Percentiles rank a stretch among this genome's conserved stretches.
These are phyloP conservation scores for Aspergillus fumigatiaffinis DNA, from an alignment of 2,329 filamentous ascomycete species.

Conservation along the genomic window DNA sequence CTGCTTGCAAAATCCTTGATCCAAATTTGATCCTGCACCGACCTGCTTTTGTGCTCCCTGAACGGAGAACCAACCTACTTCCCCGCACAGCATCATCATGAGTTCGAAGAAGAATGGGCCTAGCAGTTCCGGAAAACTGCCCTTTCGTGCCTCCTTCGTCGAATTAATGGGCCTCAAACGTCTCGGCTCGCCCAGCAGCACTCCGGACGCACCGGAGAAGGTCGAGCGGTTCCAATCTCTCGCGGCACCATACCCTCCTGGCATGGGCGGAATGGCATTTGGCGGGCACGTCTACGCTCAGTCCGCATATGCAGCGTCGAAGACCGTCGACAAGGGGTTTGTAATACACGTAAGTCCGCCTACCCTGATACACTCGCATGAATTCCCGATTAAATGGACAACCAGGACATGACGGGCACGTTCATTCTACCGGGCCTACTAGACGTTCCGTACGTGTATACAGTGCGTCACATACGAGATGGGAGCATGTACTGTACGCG, in stretches of 20 bases:
- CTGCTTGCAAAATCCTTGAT: background rate
- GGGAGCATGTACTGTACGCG: conserved; percentile 52
- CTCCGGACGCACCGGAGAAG: conserved; percentile 20
- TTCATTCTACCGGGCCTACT: conserved; percentile 49
- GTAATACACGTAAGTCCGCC: conserved; percentile 47
- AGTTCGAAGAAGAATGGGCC: conserved; percentile 7
- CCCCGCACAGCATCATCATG: conserved; percentile 10
- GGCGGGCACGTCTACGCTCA: conserved; percentile 58
- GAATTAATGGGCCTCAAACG: conserved; percentile 31
- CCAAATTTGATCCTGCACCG: no score
- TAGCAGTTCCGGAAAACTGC: conserved; percentile 6
- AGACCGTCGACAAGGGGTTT: conserved; percentile 50
- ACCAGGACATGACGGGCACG: conserved; percentile 51
- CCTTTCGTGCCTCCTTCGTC: conserved; percentile 21
- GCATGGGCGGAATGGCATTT: conserved; percentile 43
- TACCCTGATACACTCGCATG: background rate
- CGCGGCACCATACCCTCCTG: conserved; percentile 40
- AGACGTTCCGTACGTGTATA: conserved; percentile 49
- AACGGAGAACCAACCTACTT: background rate
- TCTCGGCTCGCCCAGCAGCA: conserved; percentile 15
- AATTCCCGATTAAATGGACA: background rate
- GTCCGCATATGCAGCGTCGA: conserved; percentile 53
- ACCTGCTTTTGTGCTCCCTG: background rate
- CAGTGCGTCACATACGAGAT: conserved; percentile 48
- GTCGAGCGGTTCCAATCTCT: conserved; percentile 28